Evolutionary conservation across 2,329 filamentous ascomycete species (phyloP).

Genomic region (Endothia cerciana): DNA sequence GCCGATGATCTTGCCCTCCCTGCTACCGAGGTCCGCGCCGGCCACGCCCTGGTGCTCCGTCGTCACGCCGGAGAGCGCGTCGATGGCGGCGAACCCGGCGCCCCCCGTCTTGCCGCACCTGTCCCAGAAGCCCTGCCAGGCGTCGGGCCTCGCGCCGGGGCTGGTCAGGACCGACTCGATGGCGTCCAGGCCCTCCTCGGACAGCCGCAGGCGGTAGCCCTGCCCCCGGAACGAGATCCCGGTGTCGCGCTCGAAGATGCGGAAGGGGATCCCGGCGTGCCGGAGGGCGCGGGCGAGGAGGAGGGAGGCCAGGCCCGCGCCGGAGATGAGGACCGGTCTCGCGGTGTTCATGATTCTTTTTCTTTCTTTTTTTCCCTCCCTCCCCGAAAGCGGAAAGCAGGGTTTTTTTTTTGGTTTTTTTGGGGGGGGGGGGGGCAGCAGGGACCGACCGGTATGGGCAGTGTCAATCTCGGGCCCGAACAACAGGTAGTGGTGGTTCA

Average conservation of each 20-base stretch:
- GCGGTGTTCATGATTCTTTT: constrained; percentile 38
- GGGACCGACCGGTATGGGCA: too few relatives aligned
- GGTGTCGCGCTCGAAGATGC: constrained; percentile 59
- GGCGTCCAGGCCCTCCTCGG: constrained; percentile 59
- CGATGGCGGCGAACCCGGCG: constrained; percentile 50
- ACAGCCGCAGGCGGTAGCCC: constrained; percentile 65
- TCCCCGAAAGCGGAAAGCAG: too few relatives aligned
- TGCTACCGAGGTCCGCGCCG: constrained; percentile 45
- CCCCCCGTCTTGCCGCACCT: constrained; percentile 64
- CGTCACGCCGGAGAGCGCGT: constrained; percentile 57
- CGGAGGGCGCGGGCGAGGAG: constrained; percentile 49
- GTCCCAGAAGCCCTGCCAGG: constrained; percentile 61
- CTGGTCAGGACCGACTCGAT: constrained; percentile 60
- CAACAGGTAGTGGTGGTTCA: too few relatives aligned
- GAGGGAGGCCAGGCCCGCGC: constrained; percentile 48
- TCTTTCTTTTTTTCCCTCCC: neutral
- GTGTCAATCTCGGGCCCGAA: too few relatives aligned
- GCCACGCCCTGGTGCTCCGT: constrained; percentile 38
- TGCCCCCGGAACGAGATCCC: constrained; percentile 60
- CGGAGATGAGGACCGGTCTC: constrained; percentile 56
- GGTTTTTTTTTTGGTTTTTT: too few relatives aligned
- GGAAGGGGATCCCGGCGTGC: constrained; percentile 50
- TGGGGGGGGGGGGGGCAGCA: too few relatives aligned
- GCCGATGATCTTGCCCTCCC: constrained; percentile 63
- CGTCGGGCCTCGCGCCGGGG: constrained; percentile 34